phyloP scores from a whole-genome alignment of 768 basidiomycete genomes.

The Auricularia cornea region DNA sequence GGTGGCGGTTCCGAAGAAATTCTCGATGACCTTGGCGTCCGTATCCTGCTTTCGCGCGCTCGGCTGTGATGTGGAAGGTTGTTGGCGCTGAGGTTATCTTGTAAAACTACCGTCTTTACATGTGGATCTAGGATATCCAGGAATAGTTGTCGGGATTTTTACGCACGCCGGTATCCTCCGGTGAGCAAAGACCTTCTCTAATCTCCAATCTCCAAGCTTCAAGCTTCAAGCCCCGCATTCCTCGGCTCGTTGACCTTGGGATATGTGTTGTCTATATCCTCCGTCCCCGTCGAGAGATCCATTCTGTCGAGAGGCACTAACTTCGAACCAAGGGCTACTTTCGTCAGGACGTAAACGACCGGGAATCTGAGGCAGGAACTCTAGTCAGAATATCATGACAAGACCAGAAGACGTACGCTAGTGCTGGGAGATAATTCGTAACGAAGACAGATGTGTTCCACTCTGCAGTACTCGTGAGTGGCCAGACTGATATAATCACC shows the following conservation, averaged over 20 bases:
- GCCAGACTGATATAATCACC: background rate
- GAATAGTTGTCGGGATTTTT: too few species aligned
- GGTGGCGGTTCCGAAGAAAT: slow-evolving; percentile 13
- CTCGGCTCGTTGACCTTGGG: too few species aligned
- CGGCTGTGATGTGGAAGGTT: background rate
- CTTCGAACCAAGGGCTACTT: background rate
- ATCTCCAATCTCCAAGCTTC: too few species aligned
- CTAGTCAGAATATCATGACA: background rate
- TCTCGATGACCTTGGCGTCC: slow-evolving; percentile 10
- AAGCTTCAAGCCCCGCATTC: too few species aligned
- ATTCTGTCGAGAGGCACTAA: background rate
- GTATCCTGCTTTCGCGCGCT: background rate
- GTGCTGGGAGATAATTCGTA: background rate
- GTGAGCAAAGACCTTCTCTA: too few species aligned
- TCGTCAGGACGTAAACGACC: background rate
- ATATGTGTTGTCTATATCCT: too few species aligned
- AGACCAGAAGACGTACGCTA: background rate
- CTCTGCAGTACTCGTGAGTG: background rate
- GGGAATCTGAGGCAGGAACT: background rate
- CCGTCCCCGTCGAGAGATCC: background rate
- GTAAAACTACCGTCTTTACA: too few species aligned
- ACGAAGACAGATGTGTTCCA: background rate
- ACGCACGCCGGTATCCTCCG: too few species aligned
- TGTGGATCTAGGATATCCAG: too few species aligned
- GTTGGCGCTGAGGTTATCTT: too few species aligned